These are phyloP conservation scores for Eimeria necatrix DNA, from an alignment of 169 alveolate genomes.

Conservation along the genomic window DNA sequence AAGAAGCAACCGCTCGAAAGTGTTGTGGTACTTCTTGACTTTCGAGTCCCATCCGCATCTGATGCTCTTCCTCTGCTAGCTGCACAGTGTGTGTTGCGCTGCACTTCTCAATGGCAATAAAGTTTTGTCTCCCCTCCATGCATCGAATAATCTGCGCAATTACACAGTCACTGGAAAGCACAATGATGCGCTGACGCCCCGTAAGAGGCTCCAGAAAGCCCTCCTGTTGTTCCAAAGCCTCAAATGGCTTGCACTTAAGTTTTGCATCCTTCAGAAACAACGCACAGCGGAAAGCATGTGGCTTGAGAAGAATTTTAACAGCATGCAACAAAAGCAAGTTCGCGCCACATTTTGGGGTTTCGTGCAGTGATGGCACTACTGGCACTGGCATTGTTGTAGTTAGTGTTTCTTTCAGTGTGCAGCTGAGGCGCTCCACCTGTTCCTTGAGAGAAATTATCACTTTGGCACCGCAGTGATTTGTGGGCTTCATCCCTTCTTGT, in stretches of 20 bases:
- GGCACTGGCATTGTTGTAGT: neutral
- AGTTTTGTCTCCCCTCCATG: constrained; percentile 53
- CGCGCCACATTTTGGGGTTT: no score
- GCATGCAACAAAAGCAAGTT: no score
- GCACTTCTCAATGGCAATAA: constrained; percentile 63
- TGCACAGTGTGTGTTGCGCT: constrained; percentile 29
- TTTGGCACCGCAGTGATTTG: constrained; percentile 24
- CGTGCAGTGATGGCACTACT: no score
- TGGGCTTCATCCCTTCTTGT: constrained; percentile 16
- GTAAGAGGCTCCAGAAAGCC: no score
- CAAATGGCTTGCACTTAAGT: no score
- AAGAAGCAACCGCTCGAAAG: constrained; percentile 49
- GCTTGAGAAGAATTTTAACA: no score
- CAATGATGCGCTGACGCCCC: no score
- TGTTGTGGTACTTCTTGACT: neutral
- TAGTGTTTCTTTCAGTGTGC: neutral
- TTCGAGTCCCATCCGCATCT: neutral
- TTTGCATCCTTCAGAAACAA: no score
- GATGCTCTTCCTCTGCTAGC: constrained; percentile 58
- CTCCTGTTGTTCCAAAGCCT: no score
- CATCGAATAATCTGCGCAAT: constrained; percentile 13
- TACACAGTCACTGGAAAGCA: neutral
- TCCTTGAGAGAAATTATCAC: constrained; percentile 6
- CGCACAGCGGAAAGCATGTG: no score
- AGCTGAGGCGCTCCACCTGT: neutral